Base-by-base conservation (phyloP, 2,329 filamentous ascomycete genomes). In the Colletotrichum falcatum region DNA sequence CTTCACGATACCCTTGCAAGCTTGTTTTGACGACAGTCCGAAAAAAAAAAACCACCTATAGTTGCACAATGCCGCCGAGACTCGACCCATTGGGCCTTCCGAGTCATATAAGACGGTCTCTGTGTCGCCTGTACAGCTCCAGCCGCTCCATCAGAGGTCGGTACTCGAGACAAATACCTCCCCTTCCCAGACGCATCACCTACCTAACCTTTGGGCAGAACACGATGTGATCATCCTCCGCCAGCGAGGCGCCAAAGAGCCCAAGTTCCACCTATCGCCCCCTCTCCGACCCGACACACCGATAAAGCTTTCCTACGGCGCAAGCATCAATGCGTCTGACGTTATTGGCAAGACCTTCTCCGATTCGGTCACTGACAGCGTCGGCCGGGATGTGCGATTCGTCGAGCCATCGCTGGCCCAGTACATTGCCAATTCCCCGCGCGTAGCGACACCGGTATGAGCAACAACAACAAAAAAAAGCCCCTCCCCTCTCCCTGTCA, bases 381-480 rank as follows among this genome's bases (percentile, higher is more conserved):
- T 74, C 4, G 85, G 84, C 37, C 77, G 81, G 12, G 77, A 84
- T 5, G 89, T 88, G 69, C 84, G 89, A 70, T 76, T 94, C 49
- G 86, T 88, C 64, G 87, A 89, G 73, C 91, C 92, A 20, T 91
- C 90, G 0, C 81, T 96, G 66, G 90, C 90, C 58, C 90, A 94
- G 79, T 95, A 95, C 81, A 88, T 94, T 63, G 84, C 88, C 56
- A 81, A 91, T 70, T 90, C 87, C 58, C 87, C 87, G 73, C 88
- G 93, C 66, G 79, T 91, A 18, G 93, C 94, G n/a, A 95, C 93
- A 64, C 93, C 93, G 75, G 90, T 92, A 83, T 77, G 86, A 48
- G 42, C 28, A 20, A n/a, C n/a, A n/a, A n/a, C n/a, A n/a, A n/a
- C n/a, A 16, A 33, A 46, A 46, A 8, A 42, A 18, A 42, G 3